Percentiles rank a stretch among this genome's conserved stretches.
Conservation (phyloP, 306 rosid species). For the Pueraria montana region DNA sequence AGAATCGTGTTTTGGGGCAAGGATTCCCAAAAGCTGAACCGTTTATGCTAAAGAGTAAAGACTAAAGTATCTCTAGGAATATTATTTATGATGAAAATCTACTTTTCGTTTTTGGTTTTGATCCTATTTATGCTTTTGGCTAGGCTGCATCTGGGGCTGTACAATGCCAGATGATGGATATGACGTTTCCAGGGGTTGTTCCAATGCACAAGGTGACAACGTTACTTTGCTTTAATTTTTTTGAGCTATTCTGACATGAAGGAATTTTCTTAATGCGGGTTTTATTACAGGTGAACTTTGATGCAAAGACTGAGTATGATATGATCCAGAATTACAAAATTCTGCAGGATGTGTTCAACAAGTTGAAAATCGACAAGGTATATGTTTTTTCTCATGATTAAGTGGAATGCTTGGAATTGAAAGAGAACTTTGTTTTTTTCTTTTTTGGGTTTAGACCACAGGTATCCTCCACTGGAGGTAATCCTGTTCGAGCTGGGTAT, state of each 20-base stretch:
- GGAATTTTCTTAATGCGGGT: conserved; percentile 29
- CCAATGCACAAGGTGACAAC: conserved; percentile 92
- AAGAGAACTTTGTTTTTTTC: too few relatives aligned
- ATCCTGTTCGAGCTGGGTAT: too few relatives aligned
- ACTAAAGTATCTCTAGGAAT: neutral
- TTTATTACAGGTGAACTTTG: conserved; percentile 82
- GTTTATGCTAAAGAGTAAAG: too few relatives aligned
- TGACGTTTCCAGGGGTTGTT: conserved; percentile 88
- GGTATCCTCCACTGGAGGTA: too few relatives aligned
- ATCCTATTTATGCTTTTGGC: conserved; percentile 38
- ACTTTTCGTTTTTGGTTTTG: conserved; percentile 18
- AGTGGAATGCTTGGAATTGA: conserved; percentile 14
- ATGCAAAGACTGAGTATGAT: conserved; percentile 91
- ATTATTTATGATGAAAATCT: conserved; percentile 31
- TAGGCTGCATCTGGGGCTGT: conserved; percentile 98
- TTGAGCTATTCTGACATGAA: neutral
- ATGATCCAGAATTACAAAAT: conserved; percentile 98
- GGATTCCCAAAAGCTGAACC: too few relatives aligned
- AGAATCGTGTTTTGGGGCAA: too few relatives aligned
- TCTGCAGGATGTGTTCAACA: conserved; percentile 92
- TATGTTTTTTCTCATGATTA: neutral
- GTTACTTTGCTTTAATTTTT: conserved; percentile 24
- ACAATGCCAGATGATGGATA: conserved; percentile 95
- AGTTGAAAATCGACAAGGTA: conserved; percentile 89
- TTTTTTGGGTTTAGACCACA: too few relatives aligned